Evolutionary conservation across 2,329 filamentous ascomycete genomes (phyloP), one percentile per base, ranked within the genome.

Genomic region (Paracamarosporium sp.): DNA sequence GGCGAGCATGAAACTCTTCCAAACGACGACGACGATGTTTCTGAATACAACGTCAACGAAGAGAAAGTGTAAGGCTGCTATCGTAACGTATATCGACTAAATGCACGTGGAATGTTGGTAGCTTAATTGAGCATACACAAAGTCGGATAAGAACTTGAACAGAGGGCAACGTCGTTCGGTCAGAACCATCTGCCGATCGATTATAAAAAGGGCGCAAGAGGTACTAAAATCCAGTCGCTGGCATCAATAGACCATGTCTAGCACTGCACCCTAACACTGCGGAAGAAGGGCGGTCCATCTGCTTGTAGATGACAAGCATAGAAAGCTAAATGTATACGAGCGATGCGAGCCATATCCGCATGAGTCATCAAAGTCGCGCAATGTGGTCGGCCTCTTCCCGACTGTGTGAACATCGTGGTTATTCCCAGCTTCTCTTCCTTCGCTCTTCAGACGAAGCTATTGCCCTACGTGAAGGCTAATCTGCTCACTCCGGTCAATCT

Each of bases 11-110:
- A 60, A 1, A 60, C 65, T 38, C 55, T 57, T 15, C 60, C 63
- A 17, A 65, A 61, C n/a, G 56, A 57, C 15, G 68, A 72, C 36
- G 46, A 59, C 25, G 59, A 66, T 33, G 63, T 66, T 27, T 62
- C 66, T 11, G 54, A 66, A 60, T 61, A 65, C 27, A 62, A 70
- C 48, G 59, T 62, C 31, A 44, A 50, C 22, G 44, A 48, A 2
- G 43, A 46, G 27, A 28, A 46, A 11, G n/a, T n/a, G 9, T 31
- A 27, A 31, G 4, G 40, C n/a, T 5, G 36, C 6, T 22, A 7
- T 22, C 5, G 31, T 31, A 31, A 13, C 30, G 13, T 11, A 9
- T 11, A 9, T 31, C 30, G 30, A 31, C 9, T 9, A 9, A 11
- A 9, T 5, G 9, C 9, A 33, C 8, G 8, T n/a, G n/a, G n/a